These are phyloP conservation scores for Neoarthrinium moseri DNA, from an alignment of 2,329 filamentous ascomycete genomes.

Conservation along the genomic window DNA sequence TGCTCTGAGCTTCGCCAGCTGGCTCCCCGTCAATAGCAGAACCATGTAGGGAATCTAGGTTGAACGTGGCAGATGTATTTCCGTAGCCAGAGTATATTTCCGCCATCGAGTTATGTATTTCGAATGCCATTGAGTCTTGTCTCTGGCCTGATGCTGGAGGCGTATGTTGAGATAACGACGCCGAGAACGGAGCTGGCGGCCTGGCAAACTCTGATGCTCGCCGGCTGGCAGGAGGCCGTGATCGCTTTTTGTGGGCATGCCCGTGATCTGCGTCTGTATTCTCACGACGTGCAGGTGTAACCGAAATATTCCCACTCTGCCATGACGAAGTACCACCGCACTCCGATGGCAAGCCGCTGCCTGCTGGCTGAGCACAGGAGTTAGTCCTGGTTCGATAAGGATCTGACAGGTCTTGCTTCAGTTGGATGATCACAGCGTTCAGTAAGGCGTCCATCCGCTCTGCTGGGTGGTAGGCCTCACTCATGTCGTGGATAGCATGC, in stretches of 20 bases:
- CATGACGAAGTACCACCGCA: not conserved
- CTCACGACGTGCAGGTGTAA: conserved; percentile 30
- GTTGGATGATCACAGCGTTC: conserved; percentile 49
- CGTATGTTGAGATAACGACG: conserved; percentile 17
- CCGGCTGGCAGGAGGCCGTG: conserved; percentile 22
- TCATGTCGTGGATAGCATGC: conserved; percentile 51
- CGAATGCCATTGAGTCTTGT: conserved; percentile 10
- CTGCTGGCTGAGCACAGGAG: conserved; percentile 9
- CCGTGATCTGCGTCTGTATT: conserved; percentile 22
- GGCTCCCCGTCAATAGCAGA: conserved; percentile 26
- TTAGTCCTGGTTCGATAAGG: conserved; percentile 6
- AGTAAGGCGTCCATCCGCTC: conserved; percentile 52
- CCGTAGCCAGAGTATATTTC: conserved; percentile 23
- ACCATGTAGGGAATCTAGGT: conserved; percentile 26
- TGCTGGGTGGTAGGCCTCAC: conserved; percentile 50
- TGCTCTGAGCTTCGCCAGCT: conserved; percentile 12
- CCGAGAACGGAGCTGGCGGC: conserved; percentile 27
- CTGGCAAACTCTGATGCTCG: conserved; percentile 29
- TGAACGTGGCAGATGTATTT: conserved; percentile 15
- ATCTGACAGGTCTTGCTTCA: conserved; percentile 31
- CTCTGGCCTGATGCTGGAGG: conserved; percentile 14
- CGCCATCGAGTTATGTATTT: conserved; percentile 17
- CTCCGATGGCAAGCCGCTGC: not conserved
- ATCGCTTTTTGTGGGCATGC: conserved; percentile 27
- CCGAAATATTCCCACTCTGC: conserved; percentile 15